Conservation (phyloP, 495 filamentous ascomycete genomes). For the Penicillium paradoxum region DNA sequence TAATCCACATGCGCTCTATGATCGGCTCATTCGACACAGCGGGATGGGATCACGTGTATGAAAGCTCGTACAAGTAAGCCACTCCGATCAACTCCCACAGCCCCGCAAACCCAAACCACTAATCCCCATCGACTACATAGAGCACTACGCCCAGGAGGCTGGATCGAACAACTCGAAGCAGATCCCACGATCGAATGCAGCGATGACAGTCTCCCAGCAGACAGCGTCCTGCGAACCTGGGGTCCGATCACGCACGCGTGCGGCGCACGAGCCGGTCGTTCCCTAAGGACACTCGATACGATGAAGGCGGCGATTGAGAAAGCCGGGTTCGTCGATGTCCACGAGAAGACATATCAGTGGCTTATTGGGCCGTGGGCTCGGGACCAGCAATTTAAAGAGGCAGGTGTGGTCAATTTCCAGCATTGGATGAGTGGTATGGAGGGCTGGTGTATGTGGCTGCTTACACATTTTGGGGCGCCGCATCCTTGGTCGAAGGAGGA, state of each 20-base stretch:
- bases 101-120: too few species aligned
- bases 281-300: constrained; percentile 1
- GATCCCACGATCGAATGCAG: constrained; percentile 29
- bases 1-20: constrained; percentile 25
- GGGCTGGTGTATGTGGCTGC: constrained; percentile 11
- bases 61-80: constrained; percentile 18
- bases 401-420: constrained; percentile 4
- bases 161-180: constrained; percentile 50
- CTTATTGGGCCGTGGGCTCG: constrained; percentile 19
- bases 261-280: background rate
- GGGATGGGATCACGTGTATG: constrained; percentile 26
- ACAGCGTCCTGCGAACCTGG: constrained; percentile 20
- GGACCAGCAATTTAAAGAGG: constrained; percentile 11
- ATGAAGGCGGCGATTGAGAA: constrained; percentile 16
- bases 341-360: constrained; percentile 10
- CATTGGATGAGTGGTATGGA: constrained; percentile 17
- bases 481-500: constrained; percentile 10
- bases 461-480: constrained; percentile 7
- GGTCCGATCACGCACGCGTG: constrained; percentile 8
- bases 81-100: too few species aligned
- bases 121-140: too few species aligned
- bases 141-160: constrained; percentile 32
- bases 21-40: constrained; percentile 13
- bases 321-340: constrained; percentile 29
- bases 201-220: constrained; percentile 33